Conservation (phyloP, 805 yeast species). For the Wickerhamomyces sydowiorum region DNA sequence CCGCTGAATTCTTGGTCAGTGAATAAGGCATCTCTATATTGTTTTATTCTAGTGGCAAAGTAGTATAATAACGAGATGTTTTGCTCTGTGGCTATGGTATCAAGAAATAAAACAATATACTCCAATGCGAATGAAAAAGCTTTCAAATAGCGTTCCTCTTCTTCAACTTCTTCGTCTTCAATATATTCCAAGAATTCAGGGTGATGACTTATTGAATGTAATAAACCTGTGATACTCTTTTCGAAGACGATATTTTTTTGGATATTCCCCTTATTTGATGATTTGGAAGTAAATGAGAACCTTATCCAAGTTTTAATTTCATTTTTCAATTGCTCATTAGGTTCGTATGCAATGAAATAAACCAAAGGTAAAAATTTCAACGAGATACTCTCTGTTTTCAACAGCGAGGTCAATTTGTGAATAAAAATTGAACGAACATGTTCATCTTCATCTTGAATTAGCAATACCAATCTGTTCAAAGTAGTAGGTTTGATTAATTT, state of each 20-base stretch:
- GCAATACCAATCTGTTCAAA: constrained; percentile 46
- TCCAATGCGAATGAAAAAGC: constrained; percentile 51
- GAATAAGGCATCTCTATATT: constrained; percentile 54
- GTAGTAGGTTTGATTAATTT: constrained; percentile 45
- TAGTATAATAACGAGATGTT: constrained; percentile 73
- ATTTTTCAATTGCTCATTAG: constrained; percentile 41
- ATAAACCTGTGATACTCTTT: constrained; percentile 56
- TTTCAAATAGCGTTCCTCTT: constrained; percentile 25
- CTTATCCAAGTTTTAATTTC: constrained; percentile 66
- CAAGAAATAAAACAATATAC: constrained; percentile 55
- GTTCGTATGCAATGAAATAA: constrained; percentile 76
- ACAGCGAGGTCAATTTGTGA: constrained; percentile 40
- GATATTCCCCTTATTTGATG: no score
- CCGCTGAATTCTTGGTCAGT: constrained; percentile 27
- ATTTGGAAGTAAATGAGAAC: constrained; percentile 54
- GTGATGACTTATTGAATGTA: constrained; percentile 72
- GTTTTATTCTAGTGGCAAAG: constrained; percentile 72
- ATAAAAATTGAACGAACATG: constrained; percentile 52
- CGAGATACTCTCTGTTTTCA: constrained; percentile 50
- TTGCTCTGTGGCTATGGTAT: constrained; percentile 52
- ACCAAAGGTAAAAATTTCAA: constrained; percentile 61
- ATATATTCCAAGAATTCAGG: constrained; percentile 49
- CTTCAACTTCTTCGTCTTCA: constrained; percentile 19
- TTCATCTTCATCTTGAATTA: constrained; percentile 62
- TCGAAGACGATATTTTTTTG: constrained; percentile 43